A percentile compares a stretch with the other conserved stretches of the same genome.
Evolutionary conservation across 2,329 filamentous ascomycete genomes (phyloP).

Genomic region (Sarocladiaceae sp.): DNA sequence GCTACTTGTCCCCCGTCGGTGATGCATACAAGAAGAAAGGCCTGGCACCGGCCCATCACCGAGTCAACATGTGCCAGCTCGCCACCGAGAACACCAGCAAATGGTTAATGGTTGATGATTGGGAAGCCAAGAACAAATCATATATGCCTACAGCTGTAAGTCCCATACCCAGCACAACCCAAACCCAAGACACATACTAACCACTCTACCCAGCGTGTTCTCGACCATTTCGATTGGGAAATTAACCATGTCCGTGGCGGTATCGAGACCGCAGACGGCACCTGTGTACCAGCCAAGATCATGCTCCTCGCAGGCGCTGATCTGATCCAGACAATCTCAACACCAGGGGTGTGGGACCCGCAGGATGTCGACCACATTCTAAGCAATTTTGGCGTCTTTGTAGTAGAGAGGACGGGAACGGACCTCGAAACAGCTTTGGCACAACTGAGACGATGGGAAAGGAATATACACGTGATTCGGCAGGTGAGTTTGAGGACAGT

Average conservation of each 20-base stretch:
- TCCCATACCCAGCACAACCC: too few species aligned
- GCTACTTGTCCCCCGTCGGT: constrained; percentile 33
- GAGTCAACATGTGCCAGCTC: constrained; percentile 74
- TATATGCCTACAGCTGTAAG: constrained; percentile 75
- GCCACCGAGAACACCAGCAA: constrained; percentile 72
- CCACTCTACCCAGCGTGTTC: constrained; percentile 47
- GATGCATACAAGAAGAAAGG: constrained; percentile 34
- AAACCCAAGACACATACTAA: not conserved
- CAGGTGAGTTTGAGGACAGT: too few species aligned
- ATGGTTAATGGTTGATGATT: constrained; percentile 78
- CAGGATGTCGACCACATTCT: constrained; percentile 86
- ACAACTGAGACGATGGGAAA: constrained; percentile 75
- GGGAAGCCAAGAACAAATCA: constrained; percentile 75
- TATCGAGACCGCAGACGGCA: constrained; percentile 63
- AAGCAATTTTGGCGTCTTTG: constrained; percentile 76
- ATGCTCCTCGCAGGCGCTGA: constrained; percentile 78
- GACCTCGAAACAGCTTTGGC: constrained; percentile 84
- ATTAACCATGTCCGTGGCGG: constrained; percentile 78
- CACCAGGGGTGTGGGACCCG: constrained; percentile 73
- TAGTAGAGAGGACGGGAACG: constrained; percentile 83
- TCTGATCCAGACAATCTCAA: constrained; percentile 69
- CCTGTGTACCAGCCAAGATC: constrained; percentile 64
- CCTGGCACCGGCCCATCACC: constrained; percentile 31
- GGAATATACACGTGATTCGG: constrained; percentile 83
- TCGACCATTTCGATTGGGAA: constrained; percentile 89